Percentiles rank a stretch among this genome's conserved stretches.
Evolutionary conservation across 306 rosid species (phyloP).

Genomic region (Myrica gale): DNA sequence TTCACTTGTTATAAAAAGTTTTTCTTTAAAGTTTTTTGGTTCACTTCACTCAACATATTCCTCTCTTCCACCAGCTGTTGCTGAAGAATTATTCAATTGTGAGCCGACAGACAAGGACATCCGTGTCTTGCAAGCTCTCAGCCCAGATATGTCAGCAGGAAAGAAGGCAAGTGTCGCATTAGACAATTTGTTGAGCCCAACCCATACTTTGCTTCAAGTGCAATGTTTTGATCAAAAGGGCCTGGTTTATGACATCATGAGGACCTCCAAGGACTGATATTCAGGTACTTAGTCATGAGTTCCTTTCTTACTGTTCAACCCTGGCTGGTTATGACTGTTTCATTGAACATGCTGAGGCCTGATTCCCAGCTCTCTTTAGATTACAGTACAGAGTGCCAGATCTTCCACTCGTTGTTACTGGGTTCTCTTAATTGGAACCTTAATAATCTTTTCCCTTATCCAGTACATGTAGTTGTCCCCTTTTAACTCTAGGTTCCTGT

Average conservation of each 20-base stretch:
- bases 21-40: too few species aligned
- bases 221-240: constrained; percentile 72
- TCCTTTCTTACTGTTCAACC: constrained; percentile 1
- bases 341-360: background rate
- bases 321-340: background rate
- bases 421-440: background rate
- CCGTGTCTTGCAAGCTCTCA: constrained; percentile 39
- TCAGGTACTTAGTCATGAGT: constrained; percentile 47
- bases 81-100: constrained; percentile 61
- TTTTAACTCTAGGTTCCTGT: background rate
- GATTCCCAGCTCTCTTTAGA: background rate
- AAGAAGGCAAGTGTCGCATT: constrained; percentile 54
- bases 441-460: background rate
- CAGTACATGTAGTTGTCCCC: background rate
- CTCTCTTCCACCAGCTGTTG: constrained; percentile 67
- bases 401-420: background rate
- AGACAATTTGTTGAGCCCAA: constrained; percentile 71
- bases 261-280: constrained; percentile 84
- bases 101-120: constrained; percentile 46
- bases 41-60: constrained; percentile 16
- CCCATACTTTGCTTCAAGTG: constrained; percentile 79
- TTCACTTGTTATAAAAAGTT: too few species aligned
- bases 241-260: constrained; percentile 75
- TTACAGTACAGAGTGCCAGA: background rate
- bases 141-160: constrained; percentile 38